phyloP scores from a whole-genome alignment of 2,329 filamentous ascomycete species.

The Geosmithia morbida region DNA sequence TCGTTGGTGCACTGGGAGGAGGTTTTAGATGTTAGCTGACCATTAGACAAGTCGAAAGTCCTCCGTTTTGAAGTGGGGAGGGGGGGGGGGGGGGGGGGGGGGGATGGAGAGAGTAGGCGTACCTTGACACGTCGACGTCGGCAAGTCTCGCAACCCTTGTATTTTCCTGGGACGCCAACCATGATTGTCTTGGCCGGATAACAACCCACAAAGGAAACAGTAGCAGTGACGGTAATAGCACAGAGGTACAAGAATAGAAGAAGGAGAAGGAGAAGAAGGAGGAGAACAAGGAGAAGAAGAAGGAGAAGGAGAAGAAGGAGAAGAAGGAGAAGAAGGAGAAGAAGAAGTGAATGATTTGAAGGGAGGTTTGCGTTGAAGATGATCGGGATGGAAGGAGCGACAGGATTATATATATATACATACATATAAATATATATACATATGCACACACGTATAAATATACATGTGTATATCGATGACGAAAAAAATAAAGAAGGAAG shows the following conservation, averaged over 20 bases:
- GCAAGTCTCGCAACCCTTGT: slow-evolving; percentile 50
- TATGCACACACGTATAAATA: too few relatives aligned
- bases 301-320: neutral
- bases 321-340: neutral
- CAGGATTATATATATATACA: too few relatives aligned
- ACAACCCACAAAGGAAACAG: too few relatives aligned
- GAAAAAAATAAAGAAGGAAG: too few relatives aligned
- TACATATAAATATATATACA: too few relatives aligned
- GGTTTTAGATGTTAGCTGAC: neutral
- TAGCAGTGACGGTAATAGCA: too few relatives aligned
- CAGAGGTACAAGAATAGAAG: too few relatives aligned
- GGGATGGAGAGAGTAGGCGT: slow-evolving; percentile 2
- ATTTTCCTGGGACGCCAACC: slow-evolving; percentile 50
- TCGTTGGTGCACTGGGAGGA: slow-evolving; percentile 43
- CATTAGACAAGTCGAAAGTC: neutral
- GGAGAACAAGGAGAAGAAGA: neutral
- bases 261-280: neutral
- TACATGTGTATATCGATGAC: too few relatives aligned
- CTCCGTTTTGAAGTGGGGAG: too few relatives aligned
- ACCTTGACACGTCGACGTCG: slow-evolving; percentile 41
- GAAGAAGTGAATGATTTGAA: neutral
- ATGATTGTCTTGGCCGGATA: slow-evolving; percentile 16
- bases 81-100: too few relatives aligned
- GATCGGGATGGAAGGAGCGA: too few relatives aligned
- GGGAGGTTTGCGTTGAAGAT: too few relatives aligned